Conservation (phyloP, 495 filamentous ascomycete genomes). For the Penicillium longicatenatum region DNA sequence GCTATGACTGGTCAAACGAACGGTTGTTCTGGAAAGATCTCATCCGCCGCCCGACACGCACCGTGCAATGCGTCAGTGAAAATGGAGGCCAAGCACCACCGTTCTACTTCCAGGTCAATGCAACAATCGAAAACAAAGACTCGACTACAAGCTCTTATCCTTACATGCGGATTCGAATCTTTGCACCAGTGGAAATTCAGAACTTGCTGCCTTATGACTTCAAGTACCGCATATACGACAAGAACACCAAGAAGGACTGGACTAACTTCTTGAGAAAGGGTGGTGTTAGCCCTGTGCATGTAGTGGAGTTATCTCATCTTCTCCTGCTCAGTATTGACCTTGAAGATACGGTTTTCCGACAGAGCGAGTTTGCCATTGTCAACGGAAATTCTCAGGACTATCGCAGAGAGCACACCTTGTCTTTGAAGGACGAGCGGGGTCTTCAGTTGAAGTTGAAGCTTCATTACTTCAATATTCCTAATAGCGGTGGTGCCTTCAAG, state of each 20-base stretch:
- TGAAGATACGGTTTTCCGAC: conserved; percentile 92
- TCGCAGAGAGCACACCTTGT: conserved; percentile 74
- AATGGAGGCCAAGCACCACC: conserved; percentile 72
- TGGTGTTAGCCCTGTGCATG: conserved; percentile 93
- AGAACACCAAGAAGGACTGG: conserved; percentile 97
- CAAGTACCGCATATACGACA: conserved; percentile 98
- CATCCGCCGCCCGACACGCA: conserved; percentile 77
- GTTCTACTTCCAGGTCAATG: conserved; percentile 95
- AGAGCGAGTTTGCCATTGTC: conserved; percentile 95
- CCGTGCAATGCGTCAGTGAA: conserved; percentile 84
- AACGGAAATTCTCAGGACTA: conserved; percentile 90
- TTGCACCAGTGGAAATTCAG: conserved; percentile 89
- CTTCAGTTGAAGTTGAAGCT: conserved; percentile 78
- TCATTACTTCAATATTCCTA: conserved; percentile 89
- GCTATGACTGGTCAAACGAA: conserved; percentile 91
- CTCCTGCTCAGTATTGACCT: conserved; percentile 90
- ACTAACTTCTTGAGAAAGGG: conserved; percentile 96
- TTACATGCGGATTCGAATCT: conserved; percentile 89
- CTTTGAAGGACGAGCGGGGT: conserved; percentile 80
- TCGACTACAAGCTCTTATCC: conserved; percentile 82
- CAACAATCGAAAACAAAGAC: conserved; percentile 76
- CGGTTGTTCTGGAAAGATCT: conserved; percentile 90
- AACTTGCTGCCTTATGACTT: conserved; percentile 96
- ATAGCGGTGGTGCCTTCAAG: conserved; percentile 95
- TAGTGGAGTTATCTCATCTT: conserved; percentile 92